These are phyloP conservation scores for Aschersonia sp. DNA, from an alignment of 2,329 filamentous ascomycete species.

Conservation along the genomic window DNA sequence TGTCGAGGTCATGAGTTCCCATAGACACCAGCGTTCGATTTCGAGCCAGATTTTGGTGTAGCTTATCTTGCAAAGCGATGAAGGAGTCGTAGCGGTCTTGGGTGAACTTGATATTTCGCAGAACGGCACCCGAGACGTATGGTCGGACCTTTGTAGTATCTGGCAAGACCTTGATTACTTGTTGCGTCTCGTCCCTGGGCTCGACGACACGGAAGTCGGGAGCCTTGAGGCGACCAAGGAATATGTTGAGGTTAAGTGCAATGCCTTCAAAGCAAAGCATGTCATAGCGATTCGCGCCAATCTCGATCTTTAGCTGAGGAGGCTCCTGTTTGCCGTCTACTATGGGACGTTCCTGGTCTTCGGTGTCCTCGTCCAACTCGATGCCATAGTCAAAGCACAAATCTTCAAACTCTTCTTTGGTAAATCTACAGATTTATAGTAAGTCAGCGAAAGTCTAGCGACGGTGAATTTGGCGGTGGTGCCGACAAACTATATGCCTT, in stretches of 20 bases:
- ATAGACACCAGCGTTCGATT: conserved; percentile 92
- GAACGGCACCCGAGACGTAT: conserved; percentile 75
- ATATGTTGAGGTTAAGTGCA: conserved; percentile 88
- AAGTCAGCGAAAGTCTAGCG: conserved; percentile 4
- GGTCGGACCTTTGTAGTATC: conserved; percentile 68
- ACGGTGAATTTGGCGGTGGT: no score
- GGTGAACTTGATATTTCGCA: conserved; percentile 84
- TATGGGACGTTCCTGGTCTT: conserved; percentile 57
- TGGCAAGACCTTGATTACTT: conserved; percentile 68
- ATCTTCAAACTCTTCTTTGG: conserved; percentile 89
- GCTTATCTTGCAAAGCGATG: conserved; percentile 94
- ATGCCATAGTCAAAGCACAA: conserved; percentile 98
- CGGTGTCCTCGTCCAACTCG: conserved; percentile 92
- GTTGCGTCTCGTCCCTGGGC: conserved; percentile 57
- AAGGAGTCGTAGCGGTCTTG: conserved; percentile 89
- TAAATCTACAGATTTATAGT: conserved; percentile 43
- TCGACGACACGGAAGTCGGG: conserved; percentile 69
- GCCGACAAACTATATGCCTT: no score
- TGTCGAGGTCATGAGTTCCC: conserved; percentile 92
- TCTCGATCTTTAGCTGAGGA: conserved; percentile 93
- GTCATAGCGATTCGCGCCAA: conserved; percentile 86
- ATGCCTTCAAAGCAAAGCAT: conserved; percentile 98
- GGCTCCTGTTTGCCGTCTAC: conserved; percentile 71
- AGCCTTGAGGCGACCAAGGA: conserved; percentile 59
- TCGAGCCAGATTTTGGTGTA: conserved; percentile 89